Conservation (phyloP, 129 eudicot genomes). For the carrot (Daucus carota) region DNA sequence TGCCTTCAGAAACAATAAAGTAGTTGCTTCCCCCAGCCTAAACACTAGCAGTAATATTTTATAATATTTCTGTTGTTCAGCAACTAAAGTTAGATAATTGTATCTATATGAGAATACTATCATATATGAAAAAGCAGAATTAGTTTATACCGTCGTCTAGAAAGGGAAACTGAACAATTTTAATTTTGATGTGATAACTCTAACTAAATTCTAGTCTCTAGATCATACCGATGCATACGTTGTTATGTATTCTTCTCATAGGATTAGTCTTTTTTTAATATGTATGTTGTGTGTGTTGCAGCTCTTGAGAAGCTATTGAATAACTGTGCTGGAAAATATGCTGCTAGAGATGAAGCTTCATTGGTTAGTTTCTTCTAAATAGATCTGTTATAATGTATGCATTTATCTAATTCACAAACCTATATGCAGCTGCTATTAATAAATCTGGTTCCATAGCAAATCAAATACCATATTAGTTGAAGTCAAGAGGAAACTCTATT, state of each 20-base stretch:
- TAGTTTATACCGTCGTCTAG: not conserved
- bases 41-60: not conserved
- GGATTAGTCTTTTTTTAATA: no score
- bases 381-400: not conserved
- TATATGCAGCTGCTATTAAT: not conserved
- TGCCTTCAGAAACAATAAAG: not conserved
- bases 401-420: not conserved
- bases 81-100: not conserved
- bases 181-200: not conserved
- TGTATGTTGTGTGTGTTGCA: not conserved
- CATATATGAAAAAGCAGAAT: not conserved
- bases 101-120: not conserved
- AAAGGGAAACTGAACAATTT: not conserved
- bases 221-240: not conserved
- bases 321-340: constrained; percentile 28
- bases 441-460: not conserved
- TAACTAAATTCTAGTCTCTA: not conserved
- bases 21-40: not conserved
- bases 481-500: no score
- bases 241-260: no score
- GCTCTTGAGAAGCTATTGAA: constrained; percentile 37
- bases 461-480: no score
- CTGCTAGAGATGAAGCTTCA: constrained; percentile 30
- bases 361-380: constrained; percentile 18
- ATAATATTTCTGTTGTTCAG: not conserved